phyloP scores from a whole-genome alignment of 2,329 filamentous ascomycete genomes.

The Stagonosporopsis vannaccii region DNA sequence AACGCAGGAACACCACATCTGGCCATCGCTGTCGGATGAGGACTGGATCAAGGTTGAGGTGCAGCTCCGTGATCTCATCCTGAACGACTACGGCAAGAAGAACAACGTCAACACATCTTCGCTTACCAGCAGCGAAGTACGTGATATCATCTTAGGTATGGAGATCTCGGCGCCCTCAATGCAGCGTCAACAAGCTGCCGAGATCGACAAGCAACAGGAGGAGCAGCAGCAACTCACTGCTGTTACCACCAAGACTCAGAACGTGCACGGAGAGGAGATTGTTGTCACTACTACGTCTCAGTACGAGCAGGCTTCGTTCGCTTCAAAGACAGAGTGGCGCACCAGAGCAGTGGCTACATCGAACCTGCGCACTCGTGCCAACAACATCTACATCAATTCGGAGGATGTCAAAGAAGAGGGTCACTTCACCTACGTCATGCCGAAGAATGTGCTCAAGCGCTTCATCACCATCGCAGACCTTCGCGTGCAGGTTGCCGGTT shows the following conservation, averaged over 20 bases:
- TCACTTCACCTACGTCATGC: constrained; percentile 94
- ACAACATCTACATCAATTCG: constrained; percentile 98
- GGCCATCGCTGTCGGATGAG: constrained; percentile 92
- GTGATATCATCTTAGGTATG: constrained; percentile 99
- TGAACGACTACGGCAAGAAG: constrained; percentile 99
- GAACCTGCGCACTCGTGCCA: constrained; percentile 89
- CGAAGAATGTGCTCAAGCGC: constrained; percentile 96
- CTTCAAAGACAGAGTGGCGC: constrained; percentile 98
- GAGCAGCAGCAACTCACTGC: constrained; percentile 96
- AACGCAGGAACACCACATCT: constrained; percentile 98
- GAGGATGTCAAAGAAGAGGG: constrained; percentile 92
- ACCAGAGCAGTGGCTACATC: constrained; percentile 96
- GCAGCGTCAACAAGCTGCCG: constrained; percentile 96
- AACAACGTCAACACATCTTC: constrained; percentile 99
- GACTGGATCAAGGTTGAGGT: constrained; percentile 99
- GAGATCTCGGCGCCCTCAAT: constrained; percentile 97
- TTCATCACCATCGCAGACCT: constrained; percentile 98
- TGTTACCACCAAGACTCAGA: constrained; percentile 97
- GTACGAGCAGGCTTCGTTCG: constrained; percentile 97
- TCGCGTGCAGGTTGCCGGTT: constrained; percentile 94
- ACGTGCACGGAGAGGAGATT: constrained; percentile 95
- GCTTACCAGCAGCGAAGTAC: constrained; percentile 93
- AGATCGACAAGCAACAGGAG: constrained; percentile 98
- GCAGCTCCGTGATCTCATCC: constrained; percentile 89
- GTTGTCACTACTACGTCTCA: constrained; percentile 98